Percentiles rank a stretch among this genome's conserved stretches.
Evolutionary conservation across 2,329 filamentous ascomycete genomes (phyloP).

Genomic region (Seiridium cupressi): DNA sequence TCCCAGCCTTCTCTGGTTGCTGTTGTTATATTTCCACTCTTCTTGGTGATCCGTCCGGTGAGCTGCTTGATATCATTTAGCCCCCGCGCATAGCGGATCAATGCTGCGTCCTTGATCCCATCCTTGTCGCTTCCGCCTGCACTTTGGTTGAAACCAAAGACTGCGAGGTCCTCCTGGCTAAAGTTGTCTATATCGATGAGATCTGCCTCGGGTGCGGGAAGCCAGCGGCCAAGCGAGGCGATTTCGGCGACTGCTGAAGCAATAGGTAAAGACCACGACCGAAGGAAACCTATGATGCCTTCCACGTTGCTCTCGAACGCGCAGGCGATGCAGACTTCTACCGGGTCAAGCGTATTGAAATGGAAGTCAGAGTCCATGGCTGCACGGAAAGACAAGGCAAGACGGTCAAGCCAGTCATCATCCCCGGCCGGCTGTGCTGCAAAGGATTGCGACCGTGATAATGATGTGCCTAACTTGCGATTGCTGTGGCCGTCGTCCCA

Average conservation of each 20-base stretch:
- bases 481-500: slow-evolving; percentile 73
- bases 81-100: slow-evolving; percentile 72
- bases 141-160: slow-evolving; percentile 65
- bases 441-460: slow-evolving; percentile 37
- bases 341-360: slow-evolving; percentile 70
- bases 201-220: slow-evolving; percentile 58
- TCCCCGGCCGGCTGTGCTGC: slow-evolving; percentile 38
- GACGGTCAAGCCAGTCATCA: slow-evolving; percentile 70
- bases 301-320: slow-evolving; percentile 81
- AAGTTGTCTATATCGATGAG: slow-evolving; percentile 63
- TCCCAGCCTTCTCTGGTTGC: slow-evolving; percentile 76
- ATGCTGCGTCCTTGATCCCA: slow-evolving; percentile 75
- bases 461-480: slow-evolving; percentile 28
- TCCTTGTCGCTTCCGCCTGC: slow-evolving; percentile 56
- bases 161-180: slow-evolving; percentile 80
- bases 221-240: slow-evolving; percentile 80
- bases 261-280: slow-evolving; percentile 77
- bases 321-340: slow-evolving; percentile 81
- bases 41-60: slow-evolving; percentile 26
- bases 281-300: slow-evolving; percentile 70
- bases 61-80: slow-evolving; percentile 57
- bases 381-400: slow-evolving; percentile 69
- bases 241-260: slow-evolving; percentile 79
- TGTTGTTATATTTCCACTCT: slow-evolving; percentile 28
- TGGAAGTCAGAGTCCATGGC: slow-evolving; percentile 69